Evolutionary conservation across 176 grass and related monocot genomes (phyloP).

Genomic region (Avena insularis): DNA sequence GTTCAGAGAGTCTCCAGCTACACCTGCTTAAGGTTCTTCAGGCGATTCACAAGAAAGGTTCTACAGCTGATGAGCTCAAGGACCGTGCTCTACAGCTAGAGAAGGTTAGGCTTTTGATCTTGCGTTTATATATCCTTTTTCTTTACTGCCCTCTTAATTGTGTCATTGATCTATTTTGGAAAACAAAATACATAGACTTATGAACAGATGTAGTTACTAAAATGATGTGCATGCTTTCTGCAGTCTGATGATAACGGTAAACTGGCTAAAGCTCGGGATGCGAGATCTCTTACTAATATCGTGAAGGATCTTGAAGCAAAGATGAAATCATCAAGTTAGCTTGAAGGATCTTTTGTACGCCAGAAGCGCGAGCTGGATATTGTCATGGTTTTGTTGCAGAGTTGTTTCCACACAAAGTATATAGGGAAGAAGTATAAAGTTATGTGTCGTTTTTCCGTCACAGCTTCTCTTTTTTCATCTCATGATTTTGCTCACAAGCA

Average conservation of each 20-base stretch:
- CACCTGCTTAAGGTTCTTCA: slow-evolving; percentile 72
- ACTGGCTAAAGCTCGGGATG: slow-evolving; percentile 58
- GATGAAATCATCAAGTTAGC: slow-evolving; percentile 44
- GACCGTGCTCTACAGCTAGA: slow-evolving; percentile 59
- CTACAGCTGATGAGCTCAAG: slow-evolving; percentile 58
- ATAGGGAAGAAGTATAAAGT: slow-evolving; percentile 23
- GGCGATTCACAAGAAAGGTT: slow-evolving; percentile 66
- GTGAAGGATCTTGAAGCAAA: slow-evolving; percentile 78
- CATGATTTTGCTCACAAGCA: not conserved
- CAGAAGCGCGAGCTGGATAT: slow-evolving; percentile 17
- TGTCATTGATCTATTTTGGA: not conserved
- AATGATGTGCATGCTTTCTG: slow-evolving; percentile 25
- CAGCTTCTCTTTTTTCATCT: not conserved
- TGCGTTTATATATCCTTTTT: not conserved
- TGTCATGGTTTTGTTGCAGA: slow-evolving; percentile 33
- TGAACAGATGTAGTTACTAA: not conserved
- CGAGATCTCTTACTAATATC: slow-evolving; percentile 71
- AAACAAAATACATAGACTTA: not conserved
- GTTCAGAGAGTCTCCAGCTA: slow-evolving; percentile 54
- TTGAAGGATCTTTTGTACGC: not conserved
- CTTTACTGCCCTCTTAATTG: not conserved
- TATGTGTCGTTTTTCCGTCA: not conserved
- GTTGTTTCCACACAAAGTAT: slow-evolving; percentile 6
- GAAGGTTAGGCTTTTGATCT: slow-evolving; percentile 60
- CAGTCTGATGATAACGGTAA: slow-evolving; percentile 58